These are phyloP conservation scores for Pisolithus microcarpus DNA, from an alignment of 768 basidiomycete genomes.

Conservation along the genomic window DNA sequence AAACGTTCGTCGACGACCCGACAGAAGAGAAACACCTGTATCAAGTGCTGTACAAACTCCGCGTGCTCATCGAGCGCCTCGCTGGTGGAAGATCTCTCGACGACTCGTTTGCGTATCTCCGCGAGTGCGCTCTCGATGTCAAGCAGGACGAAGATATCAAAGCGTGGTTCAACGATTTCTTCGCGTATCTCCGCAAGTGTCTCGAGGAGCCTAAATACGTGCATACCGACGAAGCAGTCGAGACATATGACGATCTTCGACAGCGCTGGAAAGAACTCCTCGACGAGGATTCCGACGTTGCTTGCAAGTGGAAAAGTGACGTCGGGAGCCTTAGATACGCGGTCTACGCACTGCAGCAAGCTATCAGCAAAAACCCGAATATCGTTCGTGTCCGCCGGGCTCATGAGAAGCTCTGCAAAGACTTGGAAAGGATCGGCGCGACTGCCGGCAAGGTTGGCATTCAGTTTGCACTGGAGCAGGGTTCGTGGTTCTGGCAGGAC, in stretches of 20 bases:
- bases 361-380: conserved; percentile 44
- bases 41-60: conserved; percentile 38
- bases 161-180: conserved; percentile 48
- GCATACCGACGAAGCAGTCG: conserved; percentile 38
- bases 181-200: conserved; percentile 37
- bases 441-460: conserved; percentile 34
- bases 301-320: conserved; percentile 46
- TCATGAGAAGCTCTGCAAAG: conserved; percentile 40
- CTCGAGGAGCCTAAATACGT: conserved; percentile 48
- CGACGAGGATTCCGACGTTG: conserved; percentile 35
- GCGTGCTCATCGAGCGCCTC: conserved; percentile 45
- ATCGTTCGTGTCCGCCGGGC: conserved; percentile 40
- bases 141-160: conserved; percentile 48
- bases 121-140: conserved; percentile 40
- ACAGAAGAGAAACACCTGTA: conserved; percentile 57
- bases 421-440: conserved; percentile 39
- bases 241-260: conserved; percentile 39
- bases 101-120: conserved; percentile 36
- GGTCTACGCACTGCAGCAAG: conserved; percentile 37
- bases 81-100: conserved; percentile 44
- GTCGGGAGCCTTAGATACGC: conserved; percentile 42
- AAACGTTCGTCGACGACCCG: conserved; percentile 53
- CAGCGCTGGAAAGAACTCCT: conserved; percentile 44
- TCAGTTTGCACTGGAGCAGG: conserved; percentile 50
- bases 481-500: conserved; percentile 77